Evolutionary conservation across 78 protist species (phyloP), one percentile per base, ranked within the genome.

Genomic region (Mantamonas sphyraenae): DNA sequence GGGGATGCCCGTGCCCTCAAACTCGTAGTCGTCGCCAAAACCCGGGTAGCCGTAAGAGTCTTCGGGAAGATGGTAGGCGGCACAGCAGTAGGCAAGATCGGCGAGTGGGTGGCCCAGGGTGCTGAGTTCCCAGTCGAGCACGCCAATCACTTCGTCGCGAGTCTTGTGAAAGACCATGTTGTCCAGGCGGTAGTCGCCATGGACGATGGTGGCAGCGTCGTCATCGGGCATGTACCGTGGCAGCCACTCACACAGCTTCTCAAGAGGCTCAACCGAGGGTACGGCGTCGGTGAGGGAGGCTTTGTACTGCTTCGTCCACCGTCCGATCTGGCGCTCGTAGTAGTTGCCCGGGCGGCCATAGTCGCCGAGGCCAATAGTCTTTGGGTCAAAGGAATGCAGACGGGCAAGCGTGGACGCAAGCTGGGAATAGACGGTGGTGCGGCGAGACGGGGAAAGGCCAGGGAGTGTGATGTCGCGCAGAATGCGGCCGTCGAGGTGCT

Each of bases 91-190:
- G 40, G 85, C 50, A 16, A 86, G 43, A 63, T 86, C 91, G 10
- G 80, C 0, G 30, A 79, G 20, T 1, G 92, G 88, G 22, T 72
- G 71, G 28, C 92, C 92, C 24, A 82, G 37, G n/a, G 92, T 75
- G n/a, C 74, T 50, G n/a, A 87, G 68, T 53, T 87, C 92, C 88
- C 88, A 87, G 43, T 87, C 92, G n/a, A 87, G 62, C 28, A 87
- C 83, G 24, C 83, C 92, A 17, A 87, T 2, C 19, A 87, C 80
- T 2, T 39, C 19, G 9, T 73, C 76, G 61, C 68, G 50, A 0
- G 81, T 80, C 28, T 85, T 85, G 45, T 84, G 83, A 51, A 84
- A 66, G 14, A 84, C 79, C 37, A 78, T 34, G 61, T 84, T 84
- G 66, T 80, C 83, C 28, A 84, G 35, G 16, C 80, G 58, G 68